These are phyloP conservation scores for Phylloporus rhodoxanthus DNA, from an alignment of 768 basidiomycete genomes.

Conservation along the genomic window DNA sequence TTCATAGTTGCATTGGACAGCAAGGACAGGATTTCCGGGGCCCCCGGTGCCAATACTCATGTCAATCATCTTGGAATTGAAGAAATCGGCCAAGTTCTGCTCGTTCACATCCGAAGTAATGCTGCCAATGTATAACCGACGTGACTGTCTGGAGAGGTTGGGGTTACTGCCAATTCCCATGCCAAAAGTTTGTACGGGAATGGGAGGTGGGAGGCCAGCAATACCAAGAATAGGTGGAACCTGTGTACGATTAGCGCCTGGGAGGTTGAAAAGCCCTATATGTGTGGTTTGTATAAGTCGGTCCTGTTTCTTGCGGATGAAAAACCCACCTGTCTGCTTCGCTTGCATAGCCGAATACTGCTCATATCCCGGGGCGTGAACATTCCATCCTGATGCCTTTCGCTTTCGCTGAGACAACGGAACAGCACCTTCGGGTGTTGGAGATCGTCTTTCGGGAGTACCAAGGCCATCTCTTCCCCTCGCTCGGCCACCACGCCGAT, in stretches of 20 bases:
- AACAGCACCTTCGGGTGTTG: slow-evolving; percentile 81
- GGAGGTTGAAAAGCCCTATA: slow-evolving; percentile 90
- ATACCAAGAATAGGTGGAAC: slow-evolving; percentile 78
- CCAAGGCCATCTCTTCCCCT: slow-evolving; percentile 46
- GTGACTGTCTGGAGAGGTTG: slow-evolving; percentile 87
- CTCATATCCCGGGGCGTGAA: slow-evolving; percentile 92
- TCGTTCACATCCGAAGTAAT: slow-evolving; percentile 94
- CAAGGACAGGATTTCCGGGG: slow-evolving; percentile 85
- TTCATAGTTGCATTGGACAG: slow-evolving; percentile 95
- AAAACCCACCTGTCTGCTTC: slow-evolving; percentile 83
- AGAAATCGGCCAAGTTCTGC: slow-evolving; percentile 85
- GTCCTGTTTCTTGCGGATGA: background rate
- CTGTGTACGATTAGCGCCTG: slow-evolving; percentile 88
- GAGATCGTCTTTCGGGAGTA: slow-evolving; percentile 76
- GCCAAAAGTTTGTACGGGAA: slow-evolving; percentile 79
- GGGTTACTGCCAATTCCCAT: slow-evolving; percentile 85
- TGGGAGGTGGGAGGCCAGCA: slow-evolving; percentile 74
- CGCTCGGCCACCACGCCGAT: slow-evolving; percentile 43
- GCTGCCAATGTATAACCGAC: slow-evolving; percentile 94
- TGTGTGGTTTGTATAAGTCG: slow-evolving; percentile 11
- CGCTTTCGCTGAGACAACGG: slow-evolving; percentile 82
- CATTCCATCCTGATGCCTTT: slow-evolving; percentile 93
- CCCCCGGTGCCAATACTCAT: slow-evolving; percentile 80
- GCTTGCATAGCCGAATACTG: slow-evolving; percentile 93
- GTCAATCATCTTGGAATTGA: slow-evolving; percentile 94